A percentile compares a stretch with the other conserved stretches of the same genome.
These are phyloP conservation scores for Lagenaria siceraria DNA, from an alignment of 306 rosid genomes.

Conservation along the genomic window DNA sequence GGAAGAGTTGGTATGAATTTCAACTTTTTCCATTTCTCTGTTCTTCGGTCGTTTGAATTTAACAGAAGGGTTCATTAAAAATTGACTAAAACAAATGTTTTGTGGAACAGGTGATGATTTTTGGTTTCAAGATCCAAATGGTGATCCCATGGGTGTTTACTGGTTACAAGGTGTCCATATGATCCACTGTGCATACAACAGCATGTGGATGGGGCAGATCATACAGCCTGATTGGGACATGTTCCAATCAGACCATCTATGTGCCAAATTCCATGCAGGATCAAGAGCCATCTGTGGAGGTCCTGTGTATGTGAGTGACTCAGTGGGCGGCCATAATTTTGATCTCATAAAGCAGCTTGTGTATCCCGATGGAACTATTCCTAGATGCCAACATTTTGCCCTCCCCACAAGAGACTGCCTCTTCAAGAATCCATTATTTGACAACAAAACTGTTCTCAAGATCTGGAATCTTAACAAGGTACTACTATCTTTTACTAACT, in stretches of 20 bases:
- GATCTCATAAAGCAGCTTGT: slow-evolving; percentile 67
- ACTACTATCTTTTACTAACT: background rate
- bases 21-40: background rate
- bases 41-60: background rate
- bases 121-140: slow-evolving; percentile 87
- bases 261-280: slow-evolving; percentile 81
- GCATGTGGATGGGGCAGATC: slow-evolving; percentile 93
- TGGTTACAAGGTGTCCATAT: slow-evolving; percentile 91
- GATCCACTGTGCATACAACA: slow-evolving; percentile 83
- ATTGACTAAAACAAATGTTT: background rate
- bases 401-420: slow-evolving; percentile 89
- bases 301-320: slow-evolving; percentile 70
- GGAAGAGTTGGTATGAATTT: slow-evolving; percentile 64
- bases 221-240: slow-evolving; percentile 94
- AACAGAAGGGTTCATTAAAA: background rate
- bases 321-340: slow-evolving; percentile 60
- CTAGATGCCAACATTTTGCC: slow-evolving; percentile 57
- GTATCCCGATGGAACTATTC: slow-evolving; percentile 65
- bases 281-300: slow-evolving; percentile 83
- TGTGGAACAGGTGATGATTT: slow-evolving; percentile 66
- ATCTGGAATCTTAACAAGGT: slow-evolving; percentile 88
- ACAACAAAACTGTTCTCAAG: slow-evolving; percentile 52
- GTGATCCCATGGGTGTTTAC: slow-evolving; percentile 75
- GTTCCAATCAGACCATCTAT: slow-evolving; percentile 77
- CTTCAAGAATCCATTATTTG: slow-evolving; percentile 68